Conservation (phyloP, 192 early-diverging fungal genomes). For the Umbelopsis ramanniana region DNA sequence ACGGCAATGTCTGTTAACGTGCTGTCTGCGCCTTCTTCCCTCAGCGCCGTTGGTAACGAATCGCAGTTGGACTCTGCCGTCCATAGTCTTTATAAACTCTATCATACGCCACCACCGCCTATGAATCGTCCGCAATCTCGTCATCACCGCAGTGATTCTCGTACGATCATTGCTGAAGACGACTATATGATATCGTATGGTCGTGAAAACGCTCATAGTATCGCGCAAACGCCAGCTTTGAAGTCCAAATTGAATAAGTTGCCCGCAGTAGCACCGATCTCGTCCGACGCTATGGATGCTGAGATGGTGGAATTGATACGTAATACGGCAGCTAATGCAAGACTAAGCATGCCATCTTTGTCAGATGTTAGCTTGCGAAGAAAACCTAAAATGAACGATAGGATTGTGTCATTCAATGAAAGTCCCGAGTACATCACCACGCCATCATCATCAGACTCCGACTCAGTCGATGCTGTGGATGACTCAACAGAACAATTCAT, state of each 20-base stretch:
- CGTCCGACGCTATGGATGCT: not conserved
- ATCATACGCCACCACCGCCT: not conserved
- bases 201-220: not conserved
- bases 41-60: slow-evolving; percentile 3
- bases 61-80: not conserved
- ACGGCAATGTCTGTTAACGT: slow-evolving; percentile 11
- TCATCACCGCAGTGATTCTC: slow-evolving; percentile 2
- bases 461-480: not conserved
- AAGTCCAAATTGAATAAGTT: not conserved
- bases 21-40: slow-evolving; percentile 1
- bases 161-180: not conserved
- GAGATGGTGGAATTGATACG: slow-evolving; percentile 16
- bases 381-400: not conserved
- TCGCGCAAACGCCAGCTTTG: not conserved
- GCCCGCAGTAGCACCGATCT: not conserved
- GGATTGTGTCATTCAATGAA: slow-evolving; percentile 4
- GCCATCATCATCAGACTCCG: not conserved
- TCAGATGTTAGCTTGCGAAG: not conserved
- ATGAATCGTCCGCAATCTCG: not conserved
- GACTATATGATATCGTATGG: not conserved
- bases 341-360: not conserved
- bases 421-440: slow-evolving; percentile 10
- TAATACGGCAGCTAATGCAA: slow-evolving; percentile 12
- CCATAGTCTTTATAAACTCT: not conserved
- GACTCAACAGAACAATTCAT: slow-evolving; percentile 5